These are phyloP conservation scores for Boletus sensibilis DNA, from an alignment of 768 basidiomycete genomes.

Conservation along the genomic window DNA sequence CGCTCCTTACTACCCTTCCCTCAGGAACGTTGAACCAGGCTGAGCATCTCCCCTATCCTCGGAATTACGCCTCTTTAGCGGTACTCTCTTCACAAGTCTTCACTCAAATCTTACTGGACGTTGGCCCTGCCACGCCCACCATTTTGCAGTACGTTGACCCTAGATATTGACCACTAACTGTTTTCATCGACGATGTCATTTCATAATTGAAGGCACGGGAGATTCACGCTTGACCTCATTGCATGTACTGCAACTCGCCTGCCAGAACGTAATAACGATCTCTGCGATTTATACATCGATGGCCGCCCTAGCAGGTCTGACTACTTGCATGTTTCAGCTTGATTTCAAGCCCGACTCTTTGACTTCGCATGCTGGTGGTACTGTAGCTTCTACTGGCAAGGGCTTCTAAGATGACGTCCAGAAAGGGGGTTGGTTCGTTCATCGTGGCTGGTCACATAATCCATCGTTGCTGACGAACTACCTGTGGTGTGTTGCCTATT, in stretches of 20 bases:
- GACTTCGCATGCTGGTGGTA: neutral
- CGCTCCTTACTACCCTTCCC: neutral
- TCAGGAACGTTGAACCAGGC: neutral
- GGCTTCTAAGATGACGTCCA: neutral
- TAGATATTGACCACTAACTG: too few species aligned
- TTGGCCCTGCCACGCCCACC: neutral
- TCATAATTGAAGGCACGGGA: neutral
- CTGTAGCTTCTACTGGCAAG: neutral
- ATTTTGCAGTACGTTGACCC: too few species aligned
- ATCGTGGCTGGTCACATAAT: neutral
- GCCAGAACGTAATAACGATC: neutral
- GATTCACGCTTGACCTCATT: neutral
- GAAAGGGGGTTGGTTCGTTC: neutral
- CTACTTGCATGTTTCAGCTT: neutral
- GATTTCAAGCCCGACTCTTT: neutral
- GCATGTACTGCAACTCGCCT: neutral
- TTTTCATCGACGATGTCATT: neutral
- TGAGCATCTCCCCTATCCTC: neutral
- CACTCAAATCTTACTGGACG: neutral
- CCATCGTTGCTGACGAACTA: neutral
- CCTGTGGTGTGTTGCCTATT: neutral
- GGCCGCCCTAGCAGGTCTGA: neutral
- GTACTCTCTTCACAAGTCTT: neutral
- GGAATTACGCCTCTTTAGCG: neutral
- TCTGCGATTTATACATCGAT: neutral